Base-by-base conservation (phyloP, 2,329 filamentous ascomycete species). In the Neofusicoccum cordaticola region DNA sequence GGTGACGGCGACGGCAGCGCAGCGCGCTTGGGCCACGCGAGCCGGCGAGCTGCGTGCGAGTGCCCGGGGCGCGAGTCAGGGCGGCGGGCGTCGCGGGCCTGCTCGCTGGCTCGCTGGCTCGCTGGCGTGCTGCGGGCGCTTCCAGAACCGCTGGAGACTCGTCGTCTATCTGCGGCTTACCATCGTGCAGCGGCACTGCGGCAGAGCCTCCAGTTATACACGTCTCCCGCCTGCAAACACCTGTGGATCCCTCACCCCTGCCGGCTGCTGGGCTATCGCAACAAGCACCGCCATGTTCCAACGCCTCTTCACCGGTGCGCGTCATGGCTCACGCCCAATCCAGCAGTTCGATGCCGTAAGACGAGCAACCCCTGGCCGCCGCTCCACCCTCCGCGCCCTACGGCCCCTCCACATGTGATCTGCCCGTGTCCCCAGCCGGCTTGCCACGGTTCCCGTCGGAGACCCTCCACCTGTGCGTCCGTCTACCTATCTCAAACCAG, bases 371-470 rank as follows among this genome's bases (percentile, higher is more conserved):
- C 56, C 42, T 45, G 41, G 56, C 19, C n/a, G 61, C 41, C 13
- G 48, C 61, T 63, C 61, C 61, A 56, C 61, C 56, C 8, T 37
- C 61, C 39, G 31, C 61, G 61, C 50, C 61, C 61, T 63, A 63
- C 41, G 31, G 37, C 31, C 51, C 48, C 60, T 56, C 61, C 61
- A 37, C 61, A 63, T 63, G 61, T 63, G 48, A 53, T 53, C 60
- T 63, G 27, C 61, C 42, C 61, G 34, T 45, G 17, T 19, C 22
- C 39, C 42, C 27, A 53, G 37, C 48, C 61, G 61, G 61, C 42
- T 63, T 63, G 48, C 50, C 61, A 53, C 61, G 61, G 61, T 53
- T 63, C 37, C 39, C 50, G 42, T 63, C 61, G 61, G 61, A 35
- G 42, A 31, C 37, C 50, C 42, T 47, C 41, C 31, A 60, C 47